Base-by-base conservation (phyloP, 148 eudicot species). In the Diospyros kaki region DNA sequence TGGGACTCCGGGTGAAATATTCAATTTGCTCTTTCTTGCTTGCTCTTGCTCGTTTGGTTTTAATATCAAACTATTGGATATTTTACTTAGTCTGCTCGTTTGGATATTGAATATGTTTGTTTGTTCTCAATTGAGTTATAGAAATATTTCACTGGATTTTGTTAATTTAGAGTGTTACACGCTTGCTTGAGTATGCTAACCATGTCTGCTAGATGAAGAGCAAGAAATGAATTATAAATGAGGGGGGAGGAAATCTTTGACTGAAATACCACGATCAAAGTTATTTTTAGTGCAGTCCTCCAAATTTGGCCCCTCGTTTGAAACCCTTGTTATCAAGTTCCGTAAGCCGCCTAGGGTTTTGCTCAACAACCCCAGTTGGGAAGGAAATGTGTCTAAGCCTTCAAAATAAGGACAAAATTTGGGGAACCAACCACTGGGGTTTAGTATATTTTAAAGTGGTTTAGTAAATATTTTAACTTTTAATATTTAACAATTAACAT, bases 261-360 rank as follows among this genome's bases (percentile, higher is more conserved):
- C 41, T 76, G 67, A 68, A 76, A 76, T 69, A 28, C 58, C 73
- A 28, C 28, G 28, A 28, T 28, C 28, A 28, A 28, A 28, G 28
- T 28, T 28, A 28, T 28, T 28, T 28, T 18, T 56, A 48, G 59
- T 48, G 48, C 52, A 60, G 42, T 14, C 52, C 79, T 69, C 66
- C 79, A 62, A 69, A 76, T 69, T 69, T 62, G n/a, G 74, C 62
- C 72, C 73, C 78, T 76, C 71, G 64, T 55, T 66, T 66, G 72
- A 66, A 75, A 45, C 64, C 42, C 44, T 44, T 13, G 12, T 58
- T 75, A 53, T 66, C 63, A 58, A 12, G 66, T 58, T 51, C 39
- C 28, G 58, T 28, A 28, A 28, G 28, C 28, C 28, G 15, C 58
- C 41, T 76, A 40, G 74, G 75, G 58, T 54, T 77, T 77, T 45